phyloP scores from a whole-genome alignment of 2,329 filamentous ascomycete species.

The Colletotrichum abscissum region DNA sequence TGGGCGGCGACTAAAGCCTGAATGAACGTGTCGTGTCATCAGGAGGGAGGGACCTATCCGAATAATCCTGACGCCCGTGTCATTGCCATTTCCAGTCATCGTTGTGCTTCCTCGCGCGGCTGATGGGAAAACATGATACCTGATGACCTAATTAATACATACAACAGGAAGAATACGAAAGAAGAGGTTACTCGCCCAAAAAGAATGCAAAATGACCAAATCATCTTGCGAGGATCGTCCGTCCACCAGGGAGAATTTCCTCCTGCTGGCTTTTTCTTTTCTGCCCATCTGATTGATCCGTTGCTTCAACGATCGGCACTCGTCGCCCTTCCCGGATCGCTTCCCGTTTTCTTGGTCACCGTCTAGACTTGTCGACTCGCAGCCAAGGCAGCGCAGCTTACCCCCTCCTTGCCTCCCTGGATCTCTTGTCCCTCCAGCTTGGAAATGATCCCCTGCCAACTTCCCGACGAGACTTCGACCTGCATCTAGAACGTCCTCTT shows the following conservation, averaged over 20 bases:
- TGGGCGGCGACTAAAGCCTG: slow-evolving; percentile 23
- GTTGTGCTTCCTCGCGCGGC: neutral
- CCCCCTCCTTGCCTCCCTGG: slow-evolving; percentile 5
- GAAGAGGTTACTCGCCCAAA: neutral
- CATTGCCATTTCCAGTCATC: neutral
- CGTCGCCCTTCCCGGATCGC: neutral
- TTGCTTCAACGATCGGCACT: slow-evolving; percentile 21
- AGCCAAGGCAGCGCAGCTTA: neutral
- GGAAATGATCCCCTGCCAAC: slow-evolving; percentile 6
- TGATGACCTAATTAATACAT: neutral
- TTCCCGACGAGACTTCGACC: slow-evolving; percentile 13
- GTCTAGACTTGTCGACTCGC: slow-evolving; percentile 1
- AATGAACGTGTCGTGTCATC: neutral
- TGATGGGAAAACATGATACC: neutral
- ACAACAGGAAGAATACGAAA: neutral
- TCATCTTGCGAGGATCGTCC: slow-evolving; percentile 9
- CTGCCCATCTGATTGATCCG: slow-evolving; percentile 5
- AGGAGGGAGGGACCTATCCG: no score
- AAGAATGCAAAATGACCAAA: slow-evolving; percentile 7
- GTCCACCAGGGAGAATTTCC: neutral
- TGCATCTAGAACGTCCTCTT: slow-evolving; percentile 26
- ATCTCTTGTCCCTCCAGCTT: neutral
- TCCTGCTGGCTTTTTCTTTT: neutral
- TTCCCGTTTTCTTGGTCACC: neutral
- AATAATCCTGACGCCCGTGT: neutral